These are phyloP conservation scores for Hymenoscyphus scutula DNA, from an alignment of 2,329 filamentous ascomycete species.

Conservation along the genomic window DNA sequence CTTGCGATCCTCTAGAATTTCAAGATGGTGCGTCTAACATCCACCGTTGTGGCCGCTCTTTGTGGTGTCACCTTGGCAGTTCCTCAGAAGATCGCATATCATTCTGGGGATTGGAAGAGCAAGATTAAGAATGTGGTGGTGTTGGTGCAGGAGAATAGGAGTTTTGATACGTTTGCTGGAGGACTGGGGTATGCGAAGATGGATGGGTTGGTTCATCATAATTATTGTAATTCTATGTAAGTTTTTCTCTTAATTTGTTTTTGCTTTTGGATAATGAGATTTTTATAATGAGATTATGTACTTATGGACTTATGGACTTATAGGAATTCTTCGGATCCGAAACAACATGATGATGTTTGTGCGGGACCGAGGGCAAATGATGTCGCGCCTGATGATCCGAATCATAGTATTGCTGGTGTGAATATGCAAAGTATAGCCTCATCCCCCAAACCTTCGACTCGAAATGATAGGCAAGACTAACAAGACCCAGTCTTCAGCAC, in stretches of 20 bases:
- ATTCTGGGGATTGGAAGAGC: slow-evolving; percentile 30
- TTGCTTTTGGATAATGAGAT: too few relatives aligned
- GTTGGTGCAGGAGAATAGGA: slow-evolving; percentile 44
- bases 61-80: slow-evolving; percentile 25
- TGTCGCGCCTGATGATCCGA: slow-evolving; percentile 43
- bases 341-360: slow-evolving; percentile 36
- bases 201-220: slow-evolving; percentile 38
- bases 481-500: slow-evolving; percentile 36
- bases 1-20: not conserved
- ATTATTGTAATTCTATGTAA: slow-evolving; percentile 43
- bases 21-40: slow-evolving; percentile 19
- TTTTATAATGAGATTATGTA: too few relatives aligned
- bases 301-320: not conserved
- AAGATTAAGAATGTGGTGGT: slow-evolving; percentile 50
- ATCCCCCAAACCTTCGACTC: too few relatives aligned
- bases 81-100: slow-evolving; percentile 13
- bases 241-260: slow-evolving; percentile 18
- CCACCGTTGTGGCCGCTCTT: slow-evolving; percentile 18
- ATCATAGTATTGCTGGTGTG: slow-evolving; percentile 42
- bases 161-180: slow-evolving; percentile 41
- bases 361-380: slow-evolving; percentile 39
- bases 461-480: too few relatives aligned
- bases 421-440: slow-evolving; percentile 39
- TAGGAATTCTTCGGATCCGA: slow-evolving; percentile 32
- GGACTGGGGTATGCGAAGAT: slow-evolving; percentile 40